Base-by-base conservation (phyloP, 768 basidiomycete genomes). In the Hericium rajendrae region DNA sequence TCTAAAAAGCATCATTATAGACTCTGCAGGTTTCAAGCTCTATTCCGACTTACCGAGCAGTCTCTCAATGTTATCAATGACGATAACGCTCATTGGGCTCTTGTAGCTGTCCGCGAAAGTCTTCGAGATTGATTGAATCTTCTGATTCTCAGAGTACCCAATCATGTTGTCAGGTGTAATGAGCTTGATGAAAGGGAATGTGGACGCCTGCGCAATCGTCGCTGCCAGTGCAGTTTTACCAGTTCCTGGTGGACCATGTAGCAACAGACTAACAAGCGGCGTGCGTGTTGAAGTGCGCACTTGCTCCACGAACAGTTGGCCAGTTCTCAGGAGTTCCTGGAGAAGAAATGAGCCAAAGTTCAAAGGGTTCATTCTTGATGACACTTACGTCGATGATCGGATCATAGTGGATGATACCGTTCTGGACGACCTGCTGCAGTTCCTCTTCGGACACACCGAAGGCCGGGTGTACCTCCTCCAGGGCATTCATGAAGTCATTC, bases 401-500 rank as follows among this genome's bases (percentile, higher is more conserved):
- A 69, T 84, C 85, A 68, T 82, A 97, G 67, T 93, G 91, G 48
- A 97, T 93, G 69, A 98, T 98, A 3, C 97, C 97, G 67, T 98
- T 91, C 71, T 94, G 91, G 20, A 98, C 87, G 55, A 97, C 93
- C 62, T 88, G 84, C 62, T 86, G 80, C 16, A 99, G 75, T 72
- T 99, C 95, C 70, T 95, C 94, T 71, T 98, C 97, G 1, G 95
- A 87, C 2, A 97, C 92, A 82, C 97, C 97, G 68, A 93, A 99
- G 16, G 94, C 92, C 10, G 97, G 92, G 61, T 93, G 90, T 1
- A 98, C 91, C 67, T 99, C 97, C 0, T 92, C 88, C 51, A 99
- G 73, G 0, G 95, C 97, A 66, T 82, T 82, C 78, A 89, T 72
- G 69, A 99, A 99, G 71, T 98, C 97, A 8, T 71, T 70, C 55